These are phyloP conservation scores for Venturia carpophila DNA, from an alignment of 2,329 filamentous ascomycete species.

Conservation along the genomic window DNA sequence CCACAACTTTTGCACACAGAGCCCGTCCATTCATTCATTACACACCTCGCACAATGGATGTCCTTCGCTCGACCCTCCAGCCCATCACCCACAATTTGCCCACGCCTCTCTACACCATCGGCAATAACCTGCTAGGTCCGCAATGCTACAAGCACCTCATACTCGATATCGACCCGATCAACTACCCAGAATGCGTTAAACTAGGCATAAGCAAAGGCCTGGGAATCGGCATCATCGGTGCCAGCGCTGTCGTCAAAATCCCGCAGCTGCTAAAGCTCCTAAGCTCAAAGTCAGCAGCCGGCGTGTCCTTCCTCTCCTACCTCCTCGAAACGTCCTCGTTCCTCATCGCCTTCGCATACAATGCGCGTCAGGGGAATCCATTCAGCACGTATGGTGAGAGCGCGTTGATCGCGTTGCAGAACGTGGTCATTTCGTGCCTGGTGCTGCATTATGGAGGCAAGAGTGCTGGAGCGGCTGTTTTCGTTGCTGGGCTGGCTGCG, in stretches of 20 bases:
- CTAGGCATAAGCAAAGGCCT: slow-evolving; percentile 87
- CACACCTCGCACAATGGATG: slow-evolving; percentile 45
- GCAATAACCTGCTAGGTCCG: slow-evolving; percentile 71
- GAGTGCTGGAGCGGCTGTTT: slow-evolving; percentile 59
- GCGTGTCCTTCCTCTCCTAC: slow-evolving; percentile 84
- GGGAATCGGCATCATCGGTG: slow-evolving; percentile 86
- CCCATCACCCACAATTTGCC: slow-evolving; percentile 49
- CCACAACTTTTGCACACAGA: neutral
- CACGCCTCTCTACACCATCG: slow-evolving; percentile 60
- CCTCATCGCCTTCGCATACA: slow-evolving; percentile 87
- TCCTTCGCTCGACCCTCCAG: slow-evolving; percentile 51
- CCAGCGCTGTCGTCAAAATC: slow-evolving; percentile 87
- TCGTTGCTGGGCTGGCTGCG: slow-evolving; percentile 68
- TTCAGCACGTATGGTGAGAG: slow-evolving; percentile 98
- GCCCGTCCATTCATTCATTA: slow-evolving; percentile 16
- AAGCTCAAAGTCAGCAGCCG: slow-evolving; percentile 68
- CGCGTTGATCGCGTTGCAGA: slow-evolving; percentile 83
- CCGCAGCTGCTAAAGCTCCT: slow-evolving; percentile 93
- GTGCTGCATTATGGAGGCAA: slow-evolving; percentile 77
- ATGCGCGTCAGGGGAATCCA: slow-evolving; percentile 80
- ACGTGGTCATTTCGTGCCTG: slow-evolving; percentile 78
- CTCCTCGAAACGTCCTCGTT: slow-evolving; percentile 83
- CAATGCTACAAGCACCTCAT: slow-evolving; percentile 80
- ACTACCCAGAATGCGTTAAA: slow-evolving; percentile 72
- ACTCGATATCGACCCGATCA: slow-evolving; percentile 69